These are phyloP conservation scores for Peniophora sp. DNA, from an alignment of 1,284 basidiomycete genomes.

Conservation along the genomic window DNA sequence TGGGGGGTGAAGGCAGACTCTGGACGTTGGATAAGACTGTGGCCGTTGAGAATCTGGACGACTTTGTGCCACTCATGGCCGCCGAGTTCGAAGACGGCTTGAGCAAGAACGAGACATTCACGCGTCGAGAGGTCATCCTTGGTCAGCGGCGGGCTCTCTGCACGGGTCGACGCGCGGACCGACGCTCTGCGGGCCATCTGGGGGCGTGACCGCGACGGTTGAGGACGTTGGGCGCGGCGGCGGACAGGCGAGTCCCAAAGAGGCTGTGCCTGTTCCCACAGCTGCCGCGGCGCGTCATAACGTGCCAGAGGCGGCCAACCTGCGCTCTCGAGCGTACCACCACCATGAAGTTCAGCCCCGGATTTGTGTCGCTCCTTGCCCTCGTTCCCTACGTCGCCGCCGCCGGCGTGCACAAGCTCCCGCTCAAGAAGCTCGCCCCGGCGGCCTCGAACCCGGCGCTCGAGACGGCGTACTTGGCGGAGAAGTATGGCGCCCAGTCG, in stretches of 20 bases:
- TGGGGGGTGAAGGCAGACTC: constrained; percentile 59
- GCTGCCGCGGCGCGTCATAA: neutral
- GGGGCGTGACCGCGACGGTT: constrained; percentile 2
- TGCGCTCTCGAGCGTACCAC: constrained; percentile 12
- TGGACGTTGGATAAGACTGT: constrained; percentile 58
- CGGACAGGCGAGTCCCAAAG: neutral
- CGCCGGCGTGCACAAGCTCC: constrained; percentile 72
- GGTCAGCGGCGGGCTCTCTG: neutral
- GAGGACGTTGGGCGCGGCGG: constrained; percentile 1
- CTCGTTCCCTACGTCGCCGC: constrained; percentile 68
- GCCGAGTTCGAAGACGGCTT: constrained; percentile 82
- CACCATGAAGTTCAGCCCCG: constrained; percentile 61
- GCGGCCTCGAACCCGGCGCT: constrained; percentile 54
- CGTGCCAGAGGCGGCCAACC: too few relatives aligned
- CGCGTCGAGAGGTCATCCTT: constrained; percentile 33
- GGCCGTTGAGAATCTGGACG: constrained; percentile 56
- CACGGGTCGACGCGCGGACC: neutral
- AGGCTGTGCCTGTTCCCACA: neutral
- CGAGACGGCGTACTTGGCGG: constrained; percentile 76
- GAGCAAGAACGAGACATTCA: constrained; percentile 71
- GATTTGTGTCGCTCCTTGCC: constrained; percentile 40
- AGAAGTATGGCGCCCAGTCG: constrained; percentile 73
- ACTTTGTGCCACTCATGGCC: constrained; percentile 64
- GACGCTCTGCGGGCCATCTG: neutral
- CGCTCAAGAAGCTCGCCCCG: constrained; percentile 75